A percentile compares a stretch with the other conserved stretches of the same genome.
Evolutionary conservation across 148 eudicot genomes (phyloP).

Genomic region (Camellia granthamiana): DNA sequence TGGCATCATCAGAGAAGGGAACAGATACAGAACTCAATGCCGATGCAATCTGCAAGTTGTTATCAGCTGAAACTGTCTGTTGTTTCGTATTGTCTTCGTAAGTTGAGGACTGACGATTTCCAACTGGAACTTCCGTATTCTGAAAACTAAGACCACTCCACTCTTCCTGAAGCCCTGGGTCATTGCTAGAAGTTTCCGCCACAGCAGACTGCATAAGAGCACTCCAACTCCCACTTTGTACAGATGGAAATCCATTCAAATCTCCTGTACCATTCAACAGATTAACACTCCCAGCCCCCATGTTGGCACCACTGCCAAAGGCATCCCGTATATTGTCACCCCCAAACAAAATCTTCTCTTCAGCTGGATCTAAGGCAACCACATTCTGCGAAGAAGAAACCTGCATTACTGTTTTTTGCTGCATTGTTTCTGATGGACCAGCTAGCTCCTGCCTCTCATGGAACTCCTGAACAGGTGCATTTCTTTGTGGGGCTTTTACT

Average conservation of each 20-base stretch:
- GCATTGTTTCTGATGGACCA: conserved; percentile 33
- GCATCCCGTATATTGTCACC: conserved; percentile 91
- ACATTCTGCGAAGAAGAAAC: conserved; percentile 44
- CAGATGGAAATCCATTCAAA: conserved; percentile 42
- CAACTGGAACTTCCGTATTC: conserved; percentile 33
- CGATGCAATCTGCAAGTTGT: conserved; percentile 30
- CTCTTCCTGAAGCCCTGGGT: conserved; percentile 55
- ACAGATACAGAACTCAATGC: conserved; percentile 26
- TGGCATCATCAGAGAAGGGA: conserved; percentile 30
- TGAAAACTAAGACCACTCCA: conserved; percentile 56
- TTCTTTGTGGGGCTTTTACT: conserved; percentile 37
- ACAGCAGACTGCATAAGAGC: conserved; percentile 99
- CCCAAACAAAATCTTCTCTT: conserved; percentile 84
- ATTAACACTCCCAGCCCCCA: conserved; percentile 35
- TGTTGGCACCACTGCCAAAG: conserved; percentile 55
- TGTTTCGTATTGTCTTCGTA: conserved; percentile 36
- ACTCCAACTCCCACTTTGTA: conserved; percentile 96
- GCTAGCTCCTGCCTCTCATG: conserved; percentile 35
- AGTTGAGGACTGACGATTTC: conserved; percentile 31
- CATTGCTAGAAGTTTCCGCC: conserved; percentile 67
- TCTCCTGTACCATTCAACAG: conserved; percentile 39
- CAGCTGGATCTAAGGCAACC: conserved; percentile 77
- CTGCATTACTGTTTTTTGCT: conserved; percentile 34
- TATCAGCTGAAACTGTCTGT: conserved; percentile 35
- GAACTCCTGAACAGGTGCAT: conserved; percentile 28